phyloP scores from a whole-genome alignment of 2,329 filamentous ascomycete genomes.

The Lecanicillium sp. region DNA sequence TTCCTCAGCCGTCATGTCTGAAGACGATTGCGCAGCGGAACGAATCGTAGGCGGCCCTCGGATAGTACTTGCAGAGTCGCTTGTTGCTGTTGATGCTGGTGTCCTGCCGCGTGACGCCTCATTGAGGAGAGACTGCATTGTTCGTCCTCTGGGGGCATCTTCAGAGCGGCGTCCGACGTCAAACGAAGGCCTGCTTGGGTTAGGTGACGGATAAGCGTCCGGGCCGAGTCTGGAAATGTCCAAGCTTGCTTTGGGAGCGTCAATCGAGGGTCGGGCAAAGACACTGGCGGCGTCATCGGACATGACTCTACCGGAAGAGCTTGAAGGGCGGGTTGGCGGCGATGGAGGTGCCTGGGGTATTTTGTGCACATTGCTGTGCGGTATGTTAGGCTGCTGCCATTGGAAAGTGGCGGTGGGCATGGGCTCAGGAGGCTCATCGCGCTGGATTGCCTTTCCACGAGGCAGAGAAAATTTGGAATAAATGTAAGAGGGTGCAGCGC shows the following conservation, averaged over 20 bases:
- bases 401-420: conserved; percentile 46
- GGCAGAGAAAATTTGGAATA: conserved; percentile 82
- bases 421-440: conserved; percentile 52
- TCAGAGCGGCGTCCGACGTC: conserved; percentile 38
- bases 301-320: conserved; percentile 36
- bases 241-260: conserved; percentile 42
- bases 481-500: conserved; percentile 65
- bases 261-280: conserved; percentile 37
- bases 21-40: conserved; percentile 45
- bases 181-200: conserved; percentile 36
- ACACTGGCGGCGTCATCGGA: conserved; percentile 29
- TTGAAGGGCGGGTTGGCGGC: conserved; percentile 52
- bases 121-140: conserved; percentile 28
- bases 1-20: conserved; percentile 74
- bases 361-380: conserved; percentile 34
- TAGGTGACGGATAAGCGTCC: conserved; percentile 34
- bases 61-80: conserved; percentile 48
- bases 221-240: conserved; percentile 32
- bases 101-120: conserved; percentile 34
- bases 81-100: conserved; percentile 41
- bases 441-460: conserved; percentile 70
- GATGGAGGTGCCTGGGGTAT: conserved; percentile 47
- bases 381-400: conserved; percentile 50
- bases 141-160: conserved; percentile 39
- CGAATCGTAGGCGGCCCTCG: conserved; percentile 30